Evolutionary conservation across 1,284 basidiomycete species (phyloP).

Genomic region (Trametes polyzona): DNA sequence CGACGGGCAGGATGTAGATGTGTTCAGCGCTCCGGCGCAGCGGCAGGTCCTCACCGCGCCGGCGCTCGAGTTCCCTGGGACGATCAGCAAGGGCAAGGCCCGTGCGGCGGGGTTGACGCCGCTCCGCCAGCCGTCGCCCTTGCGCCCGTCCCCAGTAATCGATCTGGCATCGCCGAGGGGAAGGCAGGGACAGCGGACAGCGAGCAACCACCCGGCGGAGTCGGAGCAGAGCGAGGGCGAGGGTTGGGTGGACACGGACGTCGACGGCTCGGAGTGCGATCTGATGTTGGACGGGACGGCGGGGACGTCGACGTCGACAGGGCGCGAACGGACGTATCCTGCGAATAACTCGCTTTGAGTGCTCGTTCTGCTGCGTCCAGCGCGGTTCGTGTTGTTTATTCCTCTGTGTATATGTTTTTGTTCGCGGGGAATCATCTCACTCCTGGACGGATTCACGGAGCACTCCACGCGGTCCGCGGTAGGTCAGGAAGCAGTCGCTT

Average conservation of each 20-base stretch:
- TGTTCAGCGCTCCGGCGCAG: conserved; percentile 12
- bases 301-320: neutral
- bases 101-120: neutral
- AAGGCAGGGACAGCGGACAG: too few species aligned
- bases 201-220: conserved; percentile 1
- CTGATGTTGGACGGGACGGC: conserved; percentile 3
- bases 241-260: conserved; percentile 43
- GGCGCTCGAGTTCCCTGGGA: conserved; percentile 6
- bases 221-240: conserved; percentile 34
- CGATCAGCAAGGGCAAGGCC: conserved; percentile 21
- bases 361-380: neutral
- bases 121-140: conserved; percentile 19
- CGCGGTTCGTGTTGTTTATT: neutral
- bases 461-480: too few species aligned
- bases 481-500: too few species aligned
- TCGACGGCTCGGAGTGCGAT: conserved; percentile 34
- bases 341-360: conserved; percentile 15
- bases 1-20: too few species aligned
- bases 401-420: neutral
- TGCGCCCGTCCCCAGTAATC: conserved; percentile 10
- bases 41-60: neutral
- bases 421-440: neutral
- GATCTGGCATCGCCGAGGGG: conserved; percentile 18
- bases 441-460: neutral
- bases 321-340: conserved; percentile 21